Conservation (phyloP, 352 stramenopile genomes). For the Globisporangium heterothallicum region DNA sequence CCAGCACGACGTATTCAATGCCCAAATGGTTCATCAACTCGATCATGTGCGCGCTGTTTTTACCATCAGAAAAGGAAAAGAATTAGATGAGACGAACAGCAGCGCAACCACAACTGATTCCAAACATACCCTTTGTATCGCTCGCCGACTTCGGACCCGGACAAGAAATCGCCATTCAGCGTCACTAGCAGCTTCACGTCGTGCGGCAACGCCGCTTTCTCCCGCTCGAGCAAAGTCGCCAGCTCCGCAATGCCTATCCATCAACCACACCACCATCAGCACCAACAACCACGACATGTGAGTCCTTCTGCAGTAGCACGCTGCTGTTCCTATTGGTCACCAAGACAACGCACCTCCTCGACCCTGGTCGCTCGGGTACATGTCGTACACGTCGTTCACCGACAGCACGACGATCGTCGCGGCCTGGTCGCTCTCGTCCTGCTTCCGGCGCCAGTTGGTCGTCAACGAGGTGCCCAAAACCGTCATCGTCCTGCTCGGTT, state of each 20-base stretch:
- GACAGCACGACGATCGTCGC: slow-evolving; percentile 51
- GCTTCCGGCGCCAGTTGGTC: slow-evolving; percentile 13
- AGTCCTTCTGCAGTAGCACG: too few relatives aligned
- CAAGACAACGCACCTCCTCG: slow-evolving; percentile 22
- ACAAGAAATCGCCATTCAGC: slow-evolving; percentile 77
- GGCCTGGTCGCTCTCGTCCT: slow-evolving; percentile 16
- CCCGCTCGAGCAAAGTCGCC: slow-evolving; percentile 36
- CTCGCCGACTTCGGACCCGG: slow-evolving; percentile 53
- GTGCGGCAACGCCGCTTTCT: slow-evolving; percentile 31
- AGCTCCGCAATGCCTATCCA: slow-evolving; percentile 16
- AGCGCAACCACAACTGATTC: background rate
- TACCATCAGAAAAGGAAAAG: slow-evolving; percentile 3
- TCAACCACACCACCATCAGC: too few relatives aligned
- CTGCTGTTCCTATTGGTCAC: slow-evolving; percentile 11
- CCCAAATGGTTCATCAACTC: slow-evolving; percentile 68
- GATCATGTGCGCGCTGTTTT: slow-evolving; percentile 61
- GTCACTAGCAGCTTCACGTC: slow-evolving; percentile 61
- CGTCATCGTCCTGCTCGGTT: background rate
- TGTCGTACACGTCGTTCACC: slow-evolving; percentile 73
- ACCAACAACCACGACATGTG: too few relatives aligned
- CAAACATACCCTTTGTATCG: slow-evolving; percentile 50
- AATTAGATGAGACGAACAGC: slow-evolving; percentile 3
- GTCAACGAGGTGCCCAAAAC: background rate
- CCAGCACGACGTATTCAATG: slow-evolving; percentile 70
- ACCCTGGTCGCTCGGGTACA: slow-evolving; percentile 57